Base-by-base conservation (phyloP, 257 asterid genomes). In the Solanum pinnatisectum region DNA sequence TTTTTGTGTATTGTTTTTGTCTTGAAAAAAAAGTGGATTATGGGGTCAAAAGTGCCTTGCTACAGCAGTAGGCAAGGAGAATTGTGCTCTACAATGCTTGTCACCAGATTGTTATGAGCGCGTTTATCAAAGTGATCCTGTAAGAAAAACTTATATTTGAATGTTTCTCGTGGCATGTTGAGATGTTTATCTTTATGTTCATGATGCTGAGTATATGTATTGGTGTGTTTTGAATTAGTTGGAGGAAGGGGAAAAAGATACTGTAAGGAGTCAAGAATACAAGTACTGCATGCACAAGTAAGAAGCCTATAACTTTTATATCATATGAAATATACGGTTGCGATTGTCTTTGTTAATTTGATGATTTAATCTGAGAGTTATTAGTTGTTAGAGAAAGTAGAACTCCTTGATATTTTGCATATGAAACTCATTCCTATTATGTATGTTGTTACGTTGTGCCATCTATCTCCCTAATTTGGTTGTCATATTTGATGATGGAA, bases 231-330 rank as follows among this genome's bases (percentile, higher is more conserved):
- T 91, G 88, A 68, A 87, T 70, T 83, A 97, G 98, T 88, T 97
- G 97, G 98, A 94, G 93, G 98, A 95, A 91, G 99, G 99, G 87
- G 99, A 97, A 92, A 95, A 92, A 84, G 98, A 97, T 87, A 89
- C 88, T 36, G 49, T 91, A 71, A 94, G 99, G 92, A 93, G 94
- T 87, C 94, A 95, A 49, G 99, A 96, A 90, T 96, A 93, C 93
- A 97, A 97, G 91, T 97, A 95, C 89, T 97, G 99, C 91, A 93
- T 96, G 98, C 95, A 97, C 95, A 95, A 92, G 99, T 97, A 93
- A 90, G 89, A 70, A 5, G 59, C 18, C 42, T 65, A 30, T 25
- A 37, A 7, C 6, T 30, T 44, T 23, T 3, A 9, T 65, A 40
- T 65, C 4, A 2, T n/a, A n/a, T 39, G 74, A 85, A 32, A 85